These are phyloP conservation scores for Aspergillus melleus DNA, from an alignment of 2,329 filamentous ascomycete genomes.

Conservation along the genomic window DNA sequence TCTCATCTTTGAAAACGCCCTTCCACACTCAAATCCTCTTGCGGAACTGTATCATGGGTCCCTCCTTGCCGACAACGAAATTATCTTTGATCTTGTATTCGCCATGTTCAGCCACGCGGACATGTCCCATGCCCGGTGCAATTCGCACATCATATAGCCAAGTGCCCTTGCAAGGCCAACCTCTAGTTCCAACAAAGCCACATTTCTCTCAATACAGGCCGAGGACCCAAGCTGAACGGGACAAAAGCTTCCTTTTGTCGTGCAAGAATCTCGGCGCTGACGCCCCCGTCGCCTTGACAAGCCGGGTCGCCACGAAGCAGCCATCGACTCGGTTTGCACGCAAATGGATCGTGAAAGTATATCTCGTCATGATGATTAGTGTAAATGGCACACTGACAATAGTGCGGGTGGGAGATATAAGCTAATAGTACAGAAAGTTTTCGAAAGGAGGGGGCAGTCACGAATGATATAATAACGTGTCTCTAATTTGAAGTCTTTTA, in stretches of 20 bases:
- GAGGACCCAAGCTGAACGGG: conserved; percentile 1
- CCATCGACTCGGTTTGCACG: neutral
- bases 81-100: conserved; percentile 1
- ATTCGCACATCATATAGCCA: conserved; percentile 1
- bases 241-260: neutral
- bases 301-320: neutral
- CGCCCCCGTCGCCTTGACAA: neutral
- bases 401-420: neutral
- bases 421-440: no score
- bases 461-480: no score
- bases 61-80: neutral
- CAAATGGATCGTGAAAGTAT: neutral
- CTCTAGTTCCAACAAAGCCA: neutral
- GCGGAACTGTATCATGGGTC: neutral
- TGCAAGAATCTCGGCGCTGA: neutral
- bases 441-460: no score
- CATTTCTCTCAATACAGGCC: neutral
- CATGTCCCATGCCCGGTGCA: neutral
- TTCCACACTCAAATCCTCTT: neutral
- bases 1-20: no score
- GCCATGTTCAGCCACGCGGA: neutral
- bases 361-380: neutral
- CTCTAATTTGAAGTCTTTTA: no score
- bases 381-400: neutral
- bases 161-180: neutral